These are phyloP conservation scores for Erysimum cheiri DNA, from an alignment of 441 rosid genomes.

Conservation along the genomic window DNA sequence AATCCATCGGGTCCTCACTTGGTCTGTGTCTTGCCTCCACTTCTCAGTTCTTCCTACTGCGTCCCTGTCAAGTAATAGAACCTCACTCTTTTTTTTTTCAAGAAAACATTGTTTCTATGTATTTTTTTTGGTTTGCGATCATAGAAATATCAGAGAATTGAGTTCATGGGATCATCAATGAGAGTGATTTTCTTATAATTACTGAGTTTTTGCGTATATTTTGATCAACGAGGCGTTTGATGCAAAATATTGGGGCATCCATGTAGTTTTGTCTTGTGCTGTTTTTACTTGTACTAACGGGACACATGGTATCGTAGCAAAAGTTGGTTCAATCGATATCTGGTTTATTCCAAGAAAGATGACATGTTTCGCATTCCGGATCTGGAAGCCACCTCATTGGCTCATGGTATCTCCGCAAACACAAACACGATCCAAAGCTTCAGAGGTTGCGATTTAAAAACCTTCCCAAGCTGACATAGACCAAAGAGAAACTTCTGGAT, in stretches of 20 bases:
- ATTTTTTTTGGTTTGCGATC: constrained; percentile 7
- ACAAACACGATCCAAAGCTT: background rate
- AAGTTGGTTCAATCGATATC: too few relatives aligned
- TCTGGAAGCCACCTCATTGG: background rate
- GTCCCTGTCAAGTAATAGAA: constrained; percentile 51
- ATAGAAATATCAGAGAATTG: constrained; percentile 13
- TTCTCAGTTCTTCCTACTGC: constrained; percentile 88
- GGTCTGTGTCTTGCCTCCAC: constrained; percentile 89
- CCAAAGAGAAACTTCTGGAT: background rate
- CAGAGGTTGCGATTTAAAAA: background rate
- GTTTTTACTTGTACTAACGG: too few relatives aligned
- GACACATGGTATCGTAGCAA: too few relatives aligned
- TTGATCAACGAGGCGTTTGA: too few relatives aligned
- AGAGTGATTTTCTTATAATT: background rate
- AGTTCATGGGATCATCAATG: constrained; percentile 13
- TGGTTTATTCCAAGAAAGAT: background rate
- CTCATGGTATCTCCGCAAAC: background rate
- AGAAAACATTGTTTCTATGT: background rate
- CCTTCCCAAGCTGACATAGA: background rate
- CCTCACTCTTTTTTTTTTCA: constrained; percentile 2
- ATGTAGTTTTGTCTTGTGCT: too few relatives aligned
- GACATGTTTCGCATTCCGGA: background rate
- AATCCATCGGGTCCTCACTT: constrained; percentile 94
- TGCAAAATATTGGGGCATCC: too few relatives aligned
- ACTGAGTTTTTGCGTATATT: too few relatives aligned